A percentile compares a stretch with the other conserved stretches of the same genome.
These are phyloP conservation scores for Metarhizium rileyi DNA, from an alignment of 2,329 filamentous ascomycete genomes.

Conservation along the genomic window DNA sequence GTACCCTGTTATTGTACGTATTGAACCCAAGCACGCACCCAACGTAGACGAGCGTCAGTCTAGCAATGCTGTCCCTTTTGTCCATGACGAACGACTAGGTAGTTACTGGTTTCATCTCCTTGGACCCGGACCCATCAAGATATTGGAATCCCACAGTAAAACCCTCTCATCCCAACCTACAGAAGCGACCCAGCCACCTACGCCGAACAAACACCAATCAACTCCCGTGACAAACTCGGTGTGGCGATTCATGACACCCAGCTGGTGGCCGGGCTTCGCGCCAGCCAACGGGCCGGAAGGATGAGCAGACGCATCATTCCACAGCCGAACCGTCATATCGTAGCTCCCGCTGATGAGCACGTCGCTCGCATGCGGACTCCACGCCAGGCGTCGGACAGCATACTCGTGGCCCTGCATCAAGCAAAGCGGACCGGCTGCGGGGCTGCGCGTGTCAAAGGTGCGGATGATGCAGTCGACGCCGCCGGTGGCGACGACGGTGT, in stretches of 20 bases:
- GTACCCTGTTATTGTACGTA: neutral
- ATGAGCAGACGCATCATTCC: slow-evolving; percentile 61
- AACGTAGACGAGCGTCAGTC: neutral
- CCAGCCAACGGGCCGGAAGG: slow-evolving; percentile 25
- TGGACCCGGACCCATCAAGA: slow-evolving; percentile 24
- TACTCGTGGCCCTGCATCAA: slow-evolving; percentile 82
- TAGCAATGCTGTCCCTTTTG: neutral
- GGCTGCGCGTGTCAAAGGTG: slow-evolving; percentile 81
- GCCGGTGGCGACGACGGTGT: slow-evolving; percentile 73
- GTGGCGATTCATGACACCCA: slow-evolving; percentile 83
- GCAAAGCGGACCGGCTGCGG: slow-evolving; percentile 59
- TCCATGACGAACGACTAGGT: too few species aligned
- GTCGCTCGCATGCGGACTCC: slow-evolving; percentile 90
- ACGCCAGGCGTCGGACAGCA: slow-evolving; percentile 74
- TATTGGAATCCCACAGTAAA: slow-evolving; percentile 80
- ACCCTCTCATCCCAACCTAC: slow-evolving; percentile 91
- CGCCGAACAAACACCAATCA: slow-evolving; percentile 96
- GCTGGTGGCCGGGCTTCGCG: slow-evolving; percentile 51
- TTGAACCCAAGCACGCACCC: neutral
- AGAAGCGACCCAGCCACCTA: slow-evolving; percentile 90
- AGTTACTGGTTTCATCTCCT: slow-evolving; percentile 10
- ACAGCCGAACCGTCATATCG: slow-evolving; percentile 94
- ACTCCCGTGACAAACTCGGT: slow-evolving; percentile 95
- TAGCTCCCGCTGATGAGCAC: slow-evolving; percentile 84
- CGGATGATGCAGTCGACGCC: slow-evolving; percentile 83